Conservation (phyloP, 2,329 filamentous ascomycete species). For the Botrytis pseudocinerea region DNA sequence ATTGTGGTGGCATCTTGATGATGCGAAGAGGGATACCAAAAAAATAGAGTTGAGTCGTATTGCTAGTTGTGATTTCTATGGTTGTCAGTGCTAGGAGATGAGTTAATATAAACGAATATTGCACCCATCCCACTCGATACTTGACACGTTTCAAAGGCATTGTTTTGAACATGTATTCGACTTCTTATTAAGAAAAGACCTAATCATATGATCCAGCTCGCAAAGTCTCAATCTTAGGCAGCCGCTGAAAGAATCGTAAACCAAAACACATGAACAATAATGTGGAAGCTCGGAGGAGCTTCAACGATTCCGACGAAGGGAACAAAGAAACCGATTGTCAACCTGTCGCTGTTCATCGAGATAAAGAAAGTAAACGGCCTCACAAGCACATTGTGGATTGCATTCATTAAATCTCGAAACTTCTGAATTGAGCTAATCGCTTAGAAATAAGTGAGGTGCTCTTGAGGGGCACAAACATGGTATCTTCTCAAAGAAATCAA, state of each 20-base stretch:
- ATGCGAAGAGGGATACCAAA: background rate
- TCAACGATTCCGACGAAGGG: background rate
- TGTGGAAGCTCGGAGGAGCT: background rate
- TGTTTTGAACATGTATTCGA: background rate
- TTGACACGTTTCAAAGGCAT: background rate
- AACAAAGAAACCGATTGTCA: background rate
- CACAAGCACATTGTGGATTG: constrained; percentile 2
- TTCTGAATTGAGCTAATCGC: constrained; percentile 15
- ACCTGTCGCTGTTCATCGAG: background rate
- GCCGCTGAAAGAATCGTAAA: background rate
- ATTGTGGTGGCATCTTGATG: background rate
- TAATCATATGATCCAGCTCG: background rate
- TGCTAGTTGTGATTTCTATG: background rate
- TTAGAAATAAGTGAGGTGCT: constrained; percentile 7
- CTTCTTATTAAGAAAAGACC: background rate
- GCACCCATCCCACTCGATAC: background rate
- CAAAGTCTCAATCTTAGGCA: background rate
- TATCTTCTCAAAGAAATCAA: constrained; percentile 16
- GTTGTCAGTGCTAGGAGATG: background rate
- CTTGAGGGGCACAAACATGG: constrained; percentile 2
- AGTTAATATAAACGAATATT: background rate
- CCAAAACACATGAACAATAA: background rate
- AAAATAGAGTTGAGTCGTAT: background rate
- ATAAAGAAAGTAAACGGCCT: background rate
- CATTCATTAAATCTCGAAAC: constrained; percentile 10